Percentiles rank a stretch among this genome's conserved stretches.
These are phyloP conservation scores for Phyllostachys edulis DNA, from an alignment of 176 grass and related monocot genomes.

Conservation along the genomic window DNA sequence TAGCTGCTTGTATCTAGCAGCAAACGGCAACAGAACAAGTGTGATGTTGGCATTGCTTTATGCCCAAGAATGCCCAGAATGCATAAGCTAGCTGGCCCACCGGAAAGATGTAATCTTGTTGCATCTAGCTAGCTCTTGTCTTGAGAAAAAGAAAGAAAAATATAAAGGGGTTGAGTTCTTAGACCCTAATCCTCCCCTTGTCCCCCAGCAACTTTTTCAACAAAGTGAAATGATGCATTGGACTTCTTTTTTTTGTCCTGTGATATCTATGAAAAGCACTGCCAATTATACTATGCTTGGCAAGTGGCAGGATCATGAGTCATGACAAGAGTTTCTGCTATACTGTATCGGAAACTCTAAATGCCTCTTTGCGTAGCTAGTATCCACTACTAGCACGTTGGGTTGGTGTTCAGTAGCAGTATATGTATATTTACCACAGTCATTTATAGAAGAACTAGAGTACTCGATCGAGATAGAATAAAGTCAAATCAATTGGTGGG, in stretches of 20 bases:
- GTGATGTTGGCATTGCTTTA: not conserved
- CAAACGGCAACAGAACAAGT: not conserved
- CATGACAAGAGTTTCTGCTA: no score
- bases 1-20: not conserved
- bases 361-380: no score
- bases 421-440: not conserved
- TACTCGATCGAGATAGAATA: not conserved
- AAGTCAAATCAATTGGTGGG: not conserved
- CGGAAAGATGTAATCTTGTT: constrained; percentile 20
- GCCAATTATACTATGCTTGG: not conserved
- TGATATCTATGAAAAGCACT: constrained; percentile 40
- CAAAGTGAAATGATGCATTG: constrained; percentile 36
- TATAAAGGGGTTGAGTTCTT: not conserved
- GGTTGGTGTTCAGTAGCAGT: not conserved
- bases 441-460: not conserved
- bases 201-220: constrained; percentile 1
- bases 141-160: not conserved
- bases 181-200: constrained; percentile 10
- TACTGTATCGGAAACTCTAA: not conserved
- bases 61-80: not conserved
- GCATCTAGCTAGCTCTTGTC: not conserved
- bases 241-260: not conserved
- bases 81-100: not conserved
- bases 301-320: no score
- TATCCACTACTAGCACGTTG: not conserved